Conservation (phyloP, 1,284 basidiomycete genomes). For the Sporisorium sorghi region DNA sequence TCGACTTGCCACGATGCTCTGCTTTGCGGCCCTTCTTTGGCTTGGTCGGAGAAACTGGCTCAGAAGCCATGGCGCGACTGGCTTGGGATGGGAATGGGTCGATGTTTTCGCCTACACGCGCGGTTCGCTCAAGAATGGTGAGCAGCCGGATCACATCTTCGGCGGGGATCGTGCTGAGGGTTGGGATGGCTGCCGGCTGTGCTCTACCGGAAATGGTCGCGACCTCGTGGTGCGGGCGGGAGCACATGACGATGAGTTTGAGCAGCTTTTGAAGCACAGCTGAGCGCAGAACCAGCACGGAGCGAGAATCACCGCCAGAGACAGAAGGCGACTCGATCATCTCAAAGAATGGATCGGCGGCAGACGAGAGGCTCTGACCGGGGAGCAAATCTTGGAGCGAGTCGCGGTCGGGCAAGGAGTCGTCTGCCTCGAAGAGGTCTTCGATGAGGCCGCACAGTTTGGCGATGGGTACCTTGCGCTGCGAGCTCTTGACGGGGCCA, state of each 20-base stretch:
- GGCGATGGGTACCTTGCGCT: constrained; percentile 73
- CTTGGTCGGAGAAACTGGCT: constrained; percentile 35
- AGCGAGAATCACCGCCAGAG: constrained; percentile 17
- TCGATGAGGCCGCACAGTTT: constrained; percentile 80
- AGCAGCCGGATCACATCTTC: constrained; percentile 44
- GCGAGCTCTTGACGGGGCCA: constrained; percentile 46
- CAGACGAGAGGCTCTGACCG: constrained; percentile 76
- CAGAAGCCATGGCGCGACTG: constrained; percentile 10
- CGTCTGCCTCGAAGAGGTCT: constrained; percentile 89
- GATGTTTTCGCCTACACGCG: constrained; percentile 35
- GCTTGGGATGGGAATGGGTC: constrained; percentile 48
- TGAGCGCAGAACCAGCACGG: constrained; percentile 35
- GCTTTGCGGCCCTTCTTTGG: constrained; percentile 27
- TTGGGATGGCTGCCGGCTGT: constrained; percentile 13
- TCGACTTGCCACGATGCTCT: constrained; percentile 18
- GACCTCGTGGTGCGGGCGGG: constrained; percentile 28
- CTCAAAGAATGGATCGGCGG: constrained; percentile 73
- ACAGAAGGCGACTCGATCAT: constrained; percentile 33
- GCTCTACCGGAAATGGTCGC: constrained; percentile 19
- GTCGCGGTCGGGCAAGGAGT: constrained; percentile 78
- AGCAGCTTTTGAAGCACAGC: constrained; percentile 49
- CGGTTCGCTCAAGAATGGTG: constrained; percentile 51
- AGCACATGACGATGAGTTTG: constrained; percentile 43
- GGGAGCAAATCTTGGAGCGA: constrained; percentile 73
- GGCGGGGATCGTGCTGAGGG: constrained; percentile 30